Evolutionary conservation across 2,329 filamentous ascomycete species (phyloP).

Genomic region (Eurotiales sp.): DNA sequence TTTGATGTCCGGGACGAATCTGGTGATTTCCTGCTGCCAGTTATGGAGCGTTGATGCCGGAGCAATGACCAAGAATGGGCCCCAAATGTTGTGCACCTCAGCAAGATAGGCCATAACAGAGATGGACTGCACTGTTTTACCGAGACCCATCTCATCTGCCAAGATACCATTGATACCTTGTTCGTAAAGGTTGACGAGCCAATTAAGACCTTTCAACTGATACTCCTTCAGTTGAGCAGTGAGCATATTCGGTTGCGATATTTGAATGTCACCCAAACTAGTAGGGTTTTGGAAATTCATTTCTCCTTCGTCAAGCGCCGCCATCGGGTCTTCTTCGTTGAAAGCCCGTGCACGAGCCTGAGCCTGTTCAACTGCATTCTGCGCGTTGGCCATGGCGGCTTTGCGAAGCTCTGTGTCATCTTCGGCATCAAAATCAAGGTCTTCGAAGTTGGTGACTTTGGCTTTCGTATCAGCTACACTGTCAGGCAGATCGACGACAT

Average conservation of each 20-base stretch:
- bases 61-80: constrained; percentile 92
- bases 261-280: constrained; percentile 87
- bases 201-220: constrained; percentile 97
- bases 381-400: constrained; percentile 91
- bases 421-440: constrained; percentile 91
- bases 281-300: constrained; percentile 99
- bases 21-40: constrained; percentile 97
- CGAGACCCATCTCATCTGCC: constrained; percentile 98
- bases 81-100: constrained; percentile 97
- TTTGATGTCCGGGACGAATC: constrained; percentile 91
- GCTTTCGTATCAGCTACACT: constrained; percentile 49
- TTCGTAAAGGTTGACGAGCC: constrained; percentile 98
- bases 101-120: constrained; percentile 99
- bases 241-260: constrained; percentile 90
- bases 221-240: constrained; percentile 96
- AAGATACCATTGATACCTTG: constrained; percentile 99
- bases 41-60: constrained; percentile 97
- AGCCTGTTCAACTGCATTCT: constrained; percentile 91
- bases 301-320: constrained; percentile 86
- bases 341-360: constrained; percentile 91
- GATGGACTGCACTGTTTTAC: constrained; percentile 98
- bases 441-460: constrained; percentile 90
- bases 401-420: constrained; percentile 77
- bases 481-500: constrained; percentile 47
- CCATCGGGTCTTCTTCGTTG: constrained; percentile 63